Evolutionary conservation across 2,329 filamentous ascomycete species (phyloP).

Genomic region (Didymella sp.): DNA sequence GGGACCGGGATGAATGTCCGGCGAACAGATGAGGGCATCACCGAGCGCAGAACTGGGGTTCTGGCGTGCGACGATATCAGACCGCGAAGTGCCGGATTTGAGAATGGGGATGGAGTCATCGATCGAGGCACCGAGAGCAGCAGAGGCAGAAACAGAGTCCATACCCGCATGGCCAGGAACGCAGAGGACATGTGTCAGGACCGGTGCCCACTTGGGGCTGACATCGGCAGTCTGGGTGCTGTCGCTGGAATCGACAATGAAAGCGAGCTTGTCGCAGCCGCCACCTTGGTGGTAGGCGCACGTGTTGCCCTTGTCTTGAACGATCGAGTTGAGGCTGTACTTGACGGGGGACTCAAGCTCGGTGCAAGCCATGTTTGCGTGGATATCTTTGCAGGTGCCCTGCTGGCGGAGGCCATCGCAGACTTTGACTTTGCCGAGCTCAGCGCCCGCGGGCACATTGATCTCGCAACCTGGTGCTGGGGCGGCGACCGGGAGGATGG

Average conservation of each 20-base stretch:
- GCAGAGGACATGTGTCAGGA: not conserved
- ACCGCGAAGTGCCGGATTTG: not conserved
- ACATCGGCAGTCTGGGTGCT: not conserved
- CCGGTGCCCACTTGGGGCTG: not conserved
- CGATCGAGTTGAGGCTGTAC: not conserved
- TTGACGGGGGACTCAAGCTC: not conserved
- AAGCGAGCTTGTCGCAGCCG: not conserved
- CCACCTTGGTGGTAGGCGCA: not conserved
- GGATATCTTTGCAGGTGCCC: not conserved
- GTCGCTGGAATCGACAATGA: not conserved
- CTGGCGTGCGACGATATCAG: not conserved
- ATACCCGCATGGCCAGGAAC: not conserved
- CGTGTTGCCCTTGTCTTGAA: not conserved
- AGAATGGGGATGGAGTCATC: too few species aligned
- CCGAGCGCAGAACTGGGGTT: not conserved
- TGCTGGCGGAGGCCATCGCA: not conserved
- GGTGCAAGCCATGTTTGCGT: not conserved
- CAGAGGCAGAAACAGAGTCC: not conserved
- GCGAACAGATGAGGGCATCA: not conserved
- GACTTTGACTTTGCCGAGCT: not conserved
- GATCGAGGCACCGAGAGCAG: not conserved
- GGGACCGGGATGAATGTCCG: not conserved
- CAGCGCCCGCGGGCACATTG: not conserved
- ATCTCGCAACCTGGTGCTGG: not conserved
- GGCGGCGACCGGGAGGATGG: not conserved